Percentiles rank a stretch among this genome's conserved stretches.
Evolutionary conservation across 176 grass and related monocot species (phyloP).

Genomic region (Aegilops longissima): DNA sequence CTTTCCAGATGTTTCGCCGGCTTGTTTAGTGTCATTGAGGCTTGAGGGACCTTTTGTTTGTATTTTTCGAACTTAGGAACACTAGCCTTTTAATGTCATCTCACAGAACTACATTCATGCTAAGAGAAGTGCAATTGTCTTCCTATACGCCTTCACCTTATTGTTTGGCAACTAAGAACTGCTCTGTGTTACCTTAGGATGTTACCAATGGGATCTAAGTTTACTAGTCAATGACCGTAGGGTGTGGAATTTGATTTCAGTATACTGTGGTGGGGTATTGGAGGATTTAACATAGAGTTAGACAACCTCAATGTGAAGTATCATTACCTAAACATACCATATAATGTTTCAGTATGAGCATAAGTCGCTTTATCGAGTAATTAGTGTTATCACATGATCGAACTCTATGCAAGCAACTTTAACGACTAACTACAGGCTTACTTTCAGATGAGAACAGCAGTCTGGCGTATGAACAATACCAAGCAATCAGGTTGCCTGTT

Average conservation of each 20-base stretch:
- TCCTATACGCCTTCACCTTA: not conserved
- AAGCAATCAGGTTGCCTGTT: conserved; percentile 21
- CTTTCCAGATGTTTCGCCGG: not conserved
- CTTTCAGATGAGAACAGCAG: conserved; percentile 49
- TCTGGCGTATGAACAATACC: conserved; percentile 18
- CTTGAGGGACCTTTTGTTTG: not conserved
- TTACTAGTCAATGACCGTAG: not conserved
- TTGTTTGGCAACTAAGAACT: not conserved
- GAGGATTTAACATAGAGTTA: not conserved
- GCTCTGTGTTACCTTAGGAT: not conserved
- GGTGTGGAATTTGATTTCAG: not conserved
- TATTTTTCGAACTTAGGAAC: not conserved
- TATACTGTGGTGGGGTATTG: not conserved
- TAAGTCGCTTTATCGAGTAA: not conserved
- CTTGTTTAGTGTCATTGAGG: not conserved
- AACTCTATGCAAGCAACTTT: not conserved
- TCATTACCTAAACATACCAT: not conserved
- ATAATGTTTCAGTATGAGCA: not conserved
- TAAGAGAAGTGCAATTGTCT: not conserved
- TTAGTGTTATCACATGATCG: not conserved
- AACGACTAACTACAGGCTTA: conserved; percentile 10
- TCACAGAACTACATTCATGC: not conserved
- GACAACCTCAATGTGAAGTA: not conserved
- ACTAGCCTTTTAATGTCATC: not conserved
- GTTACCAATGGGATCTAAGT: not conserved